A percentile compares a stretch with the other conserved stretches of the same genome.
Conservation (phyloP, 2,329 filamentous ascomycete species). For the Blastomyces silverae region DNA sequence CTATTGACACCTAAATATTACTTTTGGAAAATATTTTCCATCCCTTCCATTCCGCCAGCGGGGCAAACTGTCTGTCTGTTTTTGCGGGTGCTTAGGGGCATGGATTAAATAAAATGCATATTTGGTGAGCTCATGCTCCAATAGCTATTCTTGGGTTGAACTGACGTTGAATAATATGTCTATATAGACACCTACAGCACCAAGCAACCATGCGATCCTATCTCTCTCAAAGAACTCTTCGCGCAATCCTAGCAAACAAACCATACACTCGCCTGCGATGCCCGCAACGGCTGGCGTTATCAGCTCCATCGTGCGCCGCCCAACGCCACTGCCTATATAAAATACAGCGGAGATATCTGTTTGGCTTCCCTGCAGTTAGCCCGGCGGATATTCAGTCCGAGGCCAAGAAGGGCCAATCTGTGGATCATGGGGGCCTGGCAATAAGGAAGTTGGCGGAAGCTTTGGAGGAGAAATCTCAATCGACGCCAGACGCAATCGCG, state of each 20-base stretch:
- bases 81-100: background rate
- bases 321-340: conserved; percentile 26
- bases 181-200: background rate
- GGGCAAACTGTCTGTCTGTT: background rate
- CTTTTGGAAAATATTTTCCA: background rate
- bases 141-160: background rate
- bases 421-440: conserved; percentile 54
- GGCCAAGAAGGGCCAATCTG: conserved; percentile 11
- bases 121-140: conserved; percentile 8
- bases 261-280: conserved; percentile 39
- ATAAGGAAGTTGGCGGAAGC: conserved; percentile 63
- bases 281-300: conserved; percentile 31
- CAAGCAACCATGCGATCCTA: conserved; percentile 39
- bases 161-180: background rate
- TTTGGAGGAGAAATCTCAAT: conserved; percentile 56
- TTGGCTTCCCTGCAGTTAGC: conserved; percentile 44
- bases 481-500: conserved; percentile 55
- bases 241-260: conserved; percentile 41
- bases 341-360: conserved; percentile 51
- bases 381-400: conserved; percentile 45
- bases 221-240: conserved; percentile 41
- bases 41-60: background rate
- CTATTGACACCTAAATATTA: background rate
- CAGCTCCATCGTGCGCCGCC: conserved; percentile 29
- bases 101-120: conserved; percentile 18